Evolutionary conservation across 1,139 yeast genomes (phyloP), one percentile per base, ranked within the genome.

Genomic region (Kazachstania sp.): DNA sequence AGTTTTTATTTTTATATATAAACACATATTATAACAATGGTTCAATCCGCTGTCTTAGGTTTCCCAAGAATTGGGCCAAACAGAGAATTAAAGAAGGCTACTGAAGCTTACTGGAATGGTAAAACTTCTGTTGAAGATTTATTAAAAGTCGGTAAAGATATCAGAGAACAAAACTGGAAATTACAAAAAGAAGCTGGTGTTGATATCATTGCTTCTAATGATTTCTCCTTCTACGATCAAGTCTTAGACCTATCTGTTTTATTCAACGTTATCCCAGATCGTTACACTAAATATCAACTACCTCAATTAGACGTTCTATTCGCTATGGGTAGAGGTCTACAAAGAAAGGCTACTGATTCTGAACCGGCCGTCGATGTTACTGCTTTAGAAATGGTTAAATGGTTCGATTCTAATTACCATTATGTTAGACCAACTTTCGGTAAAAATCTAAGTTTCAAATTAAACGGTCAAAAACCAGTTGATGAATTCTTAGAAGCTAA

Each of bases 321-420:
- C 70, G 98, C 98, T 67, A 94, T 92, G 98, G 98, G 97, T 73
- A 88, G 98, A 81, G 98, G 98, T 82, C 81, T 92, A 71, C 98
- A 94, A 79, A 86, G 94, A 75, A 83, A 85, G 73, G 95, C 95
- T 60, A 85, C 94, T 59, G 96, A 85, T 61, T 69, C 90, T 60
- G 70, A 81, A 54, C 78, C 84, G 60, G 95, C 95, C 59, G 96
- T 92, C 61, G 98, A 94, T 72, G 98, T 92, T 54, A 92, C 97
- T 58, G 98, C 98, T 63, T 80, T 87, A 72, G 98, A 92, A 81
- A 92, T 92, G 98, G 98, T 92, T 64, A 92, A 92, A 79, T 92
- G 98, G 98, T 92, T 92, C 63, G 98, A 92, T 74, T 86, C 97
- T 56, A 92, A 92, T 86, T 92, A 92, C 86, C 98, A 92, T 74